Evolutionary conservation across 2,329 filamentous ascomycete species (phyloP), one percentile per base, ranked within the genome.

Genomic region (Fusarium chuoi): DNA sequence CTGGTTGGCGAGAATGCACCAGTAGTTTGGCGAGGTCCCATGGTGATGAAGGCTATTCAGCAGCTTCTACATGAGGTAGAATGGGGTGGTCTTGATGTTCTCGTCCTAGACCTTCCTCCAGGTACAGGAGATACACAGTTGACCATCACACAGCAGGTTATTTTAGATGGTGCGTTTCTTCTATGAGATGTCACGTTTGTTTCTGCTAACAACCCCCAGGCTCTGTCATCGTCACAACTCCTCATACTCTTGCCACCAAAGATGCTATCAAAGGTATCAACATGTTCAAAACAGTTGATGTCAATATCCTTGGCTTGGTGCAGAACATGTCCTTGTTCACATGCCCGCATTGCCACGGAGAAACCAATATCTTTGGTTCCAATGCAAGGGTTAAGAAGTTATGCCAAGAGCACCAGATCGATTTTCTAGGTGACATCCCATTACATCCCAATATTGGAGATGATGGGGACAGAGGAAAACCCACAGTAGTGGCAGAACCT

Each of bases 31-130:
- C 91, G 96, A 58, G 96, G 96, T 0, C 89, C 98, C 6, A 98
- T 99, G 95, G 94, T 98, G 20, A 97, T 97, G 88, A 99, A 98
- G 80, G 96, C 96, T 0, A 88, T 99, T 73, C 95, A 98, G 76
- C 96, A 99, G 80, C 90, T 99, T 10, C 89, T 99, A 13, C 96
- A 98, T 81, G 94, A 98, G 76, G 96, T 99, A 2, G 93, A 96
- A 60, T 99, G 96, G 96, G 94, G 92, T 20, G 92, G 91, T 18
- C 85, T 99, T 6, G 96, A 99, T 80, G 85, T 98, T 5, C 87
- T 99, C 2, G 92, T 99, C 7, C 86, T 99, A 6, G 96, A 99
- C 81, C 84, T 99, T 55, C 96, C 96, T 0, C 96, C 96, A 0
- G 96, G 96, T 6, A 99, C 96, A 0, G 96, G 96, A 30, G 96